phyloP scores from a whole-genome alignment of 2,329 filamentous ascomycete genomes.

The Penicillium hesseltinei region DNA sequence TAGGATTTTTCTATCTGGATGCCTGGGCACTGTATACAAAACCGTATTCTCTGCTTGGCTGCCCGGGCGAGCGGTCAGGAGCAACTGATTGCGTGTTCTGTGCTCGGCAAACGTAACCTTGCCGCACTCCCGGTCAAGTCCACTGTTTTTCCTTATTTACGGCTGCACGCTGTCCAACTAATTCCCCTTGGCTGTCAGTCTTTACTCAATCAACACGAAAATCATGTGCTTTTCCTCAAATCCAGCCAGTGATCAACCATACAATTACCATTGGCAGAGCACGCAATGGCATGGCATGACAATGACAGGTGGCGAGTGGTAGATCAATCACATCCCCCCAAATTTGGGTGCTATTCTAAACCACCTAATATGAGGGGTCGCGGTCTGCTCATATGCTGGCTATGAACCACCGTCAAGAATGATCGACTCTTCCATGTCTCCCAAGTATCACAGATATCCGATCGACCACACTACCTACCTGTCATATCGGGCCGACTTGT shows the following conservation, averaged over 20 bases:
- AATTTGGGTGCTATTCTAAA: neutral
- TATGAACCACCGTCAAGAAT: neutral
- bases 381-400: neutral
- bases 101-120: slow-evolving; percentile 6
- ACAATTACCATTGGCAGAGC: neutral
- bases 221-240: neutral
- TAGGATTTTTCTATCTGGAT: neutral
- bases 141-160: neutral
- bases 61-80: slow-evolving; percentile 7
- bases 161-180: neutral
- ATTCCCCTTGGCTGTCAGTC: neutral
- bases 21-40: slow-evolving; percentile 13
- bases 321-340: slow-evolving; percentile 2
- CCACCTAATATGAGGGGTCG: neutral
- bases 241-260: neutral
- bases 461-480: neutral
- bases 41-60: slow-evolving; percentile 17
- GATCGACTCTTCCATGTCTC: neutral
- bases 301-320: neutral
- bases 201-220: neutral
- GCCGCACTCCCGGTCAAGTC: neutral
- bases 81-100: slow-evolving; percentile 14
- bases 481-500: neutral
- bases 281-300: neutral
- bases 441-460: neutral